A percentile compares a stretch with the other conserved stretches of the same genome.
Evolutionary conservation across 106 monocot species (phyloP).

Genomic region (Phalaenopsis equestris): DNA sequence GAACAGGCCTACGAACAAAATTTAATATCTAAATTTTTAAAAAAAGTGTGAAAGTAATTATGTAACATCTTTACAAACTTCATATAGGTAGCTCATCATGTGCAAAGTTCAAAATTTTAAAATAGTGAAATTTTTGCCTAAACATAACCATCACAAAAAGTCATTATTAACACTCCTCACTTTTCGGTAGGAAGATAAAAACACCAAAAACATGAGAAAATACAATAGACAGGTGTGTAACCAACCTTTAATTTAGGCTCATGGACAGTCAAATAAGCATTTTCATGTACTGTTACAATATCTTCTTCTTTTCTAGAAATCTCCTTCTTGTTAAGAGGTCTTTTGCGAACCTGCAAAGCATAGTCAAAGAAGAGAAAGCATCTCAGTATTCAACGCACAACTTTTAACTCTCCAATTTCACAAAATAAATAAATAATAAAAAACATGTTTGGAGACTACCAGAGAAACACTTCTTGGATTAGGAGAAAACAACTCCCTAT

Average conservation of each 20-base stretch:
- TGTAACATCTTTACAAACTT: background rate
- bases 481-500: too few relatives aligned
- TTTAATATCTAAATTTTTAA: background rate
- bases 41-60: background rate
- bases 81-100: background rate
- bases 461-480: too few relatives aligned
- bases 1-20: background rate
- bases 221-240: background rate
- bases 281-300: conserved; percentile 63
- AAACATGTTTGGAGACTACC: background rate
- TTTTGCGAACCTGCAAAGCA: conserved; percentile 71
- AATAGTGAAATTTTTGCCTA: background rate
- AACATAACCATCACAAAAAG: background rate
- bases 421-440: background rate
- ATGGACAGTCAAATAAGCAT: conserved; percentile 51
- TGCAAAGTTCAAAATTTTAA: background rate
- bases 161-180: background rate
- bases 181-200: background rate
- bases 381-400: background rate
- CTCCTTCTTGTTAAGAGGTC: conserved; percentile 85
- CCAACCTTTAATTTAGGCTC: conserved; percentile 86
- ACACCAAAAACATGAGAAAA: background rate
- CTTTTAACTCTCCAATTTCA: background rate
- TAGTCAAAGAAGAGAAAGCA: conserved; percentile 6
- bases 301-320: conserved; percentile 85